phyloP scores from a whole-genome alignment of 371 early-diverging fungal species.

The Rhizopus arrhizus region DNA sequence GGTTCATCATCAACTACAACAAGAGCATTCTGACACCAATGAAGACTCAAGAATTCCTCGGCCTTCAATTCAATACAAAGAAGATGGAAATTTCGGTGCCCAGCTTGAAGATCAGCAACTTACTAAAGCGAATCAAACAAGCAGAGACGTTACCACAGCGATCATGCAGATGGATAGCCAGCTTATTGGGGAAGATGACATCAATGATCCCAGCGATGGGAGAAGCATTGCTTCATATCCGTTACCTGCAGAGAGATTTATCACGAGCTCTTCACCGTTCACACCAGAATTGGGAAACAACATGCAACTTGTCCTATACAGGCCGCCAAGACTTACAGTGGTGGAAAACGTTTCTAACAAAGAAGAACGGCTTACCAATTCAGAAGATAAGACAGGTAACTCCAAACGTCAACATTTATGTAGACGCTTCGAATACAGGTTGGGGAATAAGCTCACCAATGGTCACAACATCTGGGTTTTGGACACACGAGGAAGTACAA shows the following conservation, averaged over 20 bases:
- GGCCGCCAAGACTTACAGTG: background rate
- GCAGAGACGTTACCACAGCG: background rate
- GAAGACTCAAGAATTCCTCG: background rate
- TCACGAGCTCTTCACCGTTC: too few species aligned
- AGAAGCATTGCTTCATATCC: too few species aligned
- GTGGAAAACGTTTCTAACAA: background rate
- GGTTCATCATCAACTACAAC: constrained; percentile 6
- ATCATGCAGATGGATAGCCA: too few species aligned
- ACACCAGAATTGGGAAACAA: too few species aligned
- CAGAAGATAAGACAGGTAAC: background rate
- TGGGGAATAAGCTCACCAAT: background rate
- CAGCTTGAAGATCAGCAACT: constrained; percentile 3
- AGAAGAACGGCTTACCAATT: background rate
- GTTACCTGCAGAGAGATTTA: too few species aligned
- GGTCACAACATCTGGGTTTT: too few species aligned
- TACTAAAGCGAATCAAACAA: constrained; percentile 4
- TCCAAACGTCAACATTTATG: background rate
- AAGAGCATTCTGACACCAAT: constrained; percentile 3
- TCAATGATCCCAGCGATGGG: too few species aligned
- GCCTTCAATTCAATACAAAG: background rate
- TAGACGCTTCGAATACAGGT: constrained; percentile 3
- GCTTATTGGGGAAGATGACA: too few species aligned
- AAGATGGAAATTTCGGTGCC: constrained; percentile 10
- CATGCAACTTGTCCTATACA: background rate
- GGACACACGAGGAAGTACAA: too few species aligned